Base-by-base conservation (phyloP, 148 eudicot genomes). In the Vaccinium macrocarpon region DNA sequence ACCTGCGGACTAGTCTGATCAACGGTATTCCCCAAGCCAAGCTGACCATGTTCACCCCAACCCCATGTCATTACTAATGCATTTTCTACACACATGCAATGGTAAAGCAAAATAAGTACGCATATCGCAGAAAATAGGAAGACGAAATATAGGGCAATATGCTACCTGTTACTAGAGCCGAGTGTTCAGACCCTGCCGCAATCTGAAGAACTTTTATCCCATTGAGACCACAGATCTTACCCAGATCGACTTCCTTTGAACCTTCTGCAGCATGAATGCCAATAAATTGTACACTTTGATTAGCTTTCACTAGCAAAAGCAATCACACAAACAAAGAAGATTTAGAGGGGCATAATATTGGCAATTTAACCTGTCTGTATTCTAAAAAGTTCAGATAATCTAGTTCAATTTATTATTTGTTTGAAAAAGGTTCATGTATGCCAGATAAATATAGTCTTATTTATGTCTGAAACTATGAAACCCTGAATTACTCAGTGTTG, bases 1-100 rank as follows among this genome's bases (percentile, higher is more conserved):
- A 86, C 70, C 85, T 88, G 93, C 25, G 97, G 97, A 74, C 14
- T 73, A 74, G 85, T 85, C 80, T 91, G 94, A 83, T 97, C 98
- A 64, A 27, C 50, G 18, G 95, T 87, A 83, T 88, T 82, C 29
- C 98, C 99, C 84, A 95, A 88, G 38, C 98, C 99, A 84, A 97
- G 95, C 86, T 97, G 99, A 78, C 99, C 99, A 23, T 97, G 99
- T 84, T 97, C 99, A 14, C 98, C 99, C 99, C 99, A 97, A 83
- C 99, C 99, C 98, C 98, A 97, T 83, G 94, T 93, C 91, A 87
- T 90, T 55, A 95, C 72, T 68, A 86, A 86, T 85, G 93, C 98
- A 81, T 86, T 77, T 15, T 91, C 98, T 97, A 92, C 78, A 78
- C 6, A 72, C 49, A 72, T 72, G 49, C n/a, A 70, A 68, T 12